Percentiles rank a stretch among this genome's conserved stretches.
phyloP scores from a whole-genome alignment of 345 rosid genomes.

The Zanthoxylum bungeanum region DNA sequence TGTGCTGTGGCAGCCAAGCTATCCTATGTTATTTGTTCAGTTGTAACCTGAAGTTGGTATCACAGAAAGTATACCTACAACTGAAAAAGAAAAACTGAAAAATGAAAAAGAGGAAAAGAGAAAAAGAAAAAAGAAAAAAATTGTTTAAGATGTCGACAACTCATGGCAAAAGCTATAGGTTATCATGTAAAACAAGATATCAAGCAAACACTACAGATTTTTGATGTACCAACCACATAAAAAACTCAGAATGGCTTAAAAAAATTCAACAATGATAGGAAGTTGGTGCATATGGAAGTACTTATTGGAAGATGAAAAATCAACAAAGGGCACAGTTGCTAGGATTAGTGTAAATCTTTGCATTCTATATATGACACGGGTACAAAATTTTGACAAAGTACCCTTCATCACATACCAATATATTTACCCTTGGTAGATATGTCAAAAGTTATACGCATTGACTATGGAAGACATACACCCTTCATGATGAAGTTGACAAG shows the following conservation, averaged over 20 bases:
- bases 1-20: too few species aligned
- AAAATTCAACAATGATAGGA: background rate
- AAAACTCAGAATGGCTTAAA: background rate
- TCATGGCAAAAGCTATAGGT: background rate
- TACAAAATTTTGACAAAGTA: background rate
- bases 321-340: background rate
- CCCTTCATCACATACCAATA: background rate
- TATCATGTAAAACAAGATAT: background rate
- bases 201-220: background rate
- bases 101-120: background rate
- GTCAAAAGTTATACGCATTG: background rate
- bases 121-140: background rate
- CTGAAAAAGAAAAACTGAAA: background rate
- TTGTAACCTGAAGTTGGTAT: background rate
- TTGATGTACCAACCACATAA: background rate
- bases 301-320: background rate
- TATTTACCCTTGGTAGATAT: background rate
- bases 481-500: background rate
- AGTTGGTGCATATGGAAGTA: background rate
- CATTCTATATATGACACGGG: background rate
- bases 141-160: background rate
- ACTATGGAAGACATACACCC: background rate
- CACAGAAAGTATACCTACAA: background rate
- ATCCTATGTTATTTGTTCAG: background rate
- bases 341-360: background rate